Percentiles rank a stretch among this genome's conserved stretches.
These are phyloP conservation scores for Geosmithia flava DNA, from an alignment of 2,329 filamentous ascomycete species.

Conservation along the genomic window DNA sequence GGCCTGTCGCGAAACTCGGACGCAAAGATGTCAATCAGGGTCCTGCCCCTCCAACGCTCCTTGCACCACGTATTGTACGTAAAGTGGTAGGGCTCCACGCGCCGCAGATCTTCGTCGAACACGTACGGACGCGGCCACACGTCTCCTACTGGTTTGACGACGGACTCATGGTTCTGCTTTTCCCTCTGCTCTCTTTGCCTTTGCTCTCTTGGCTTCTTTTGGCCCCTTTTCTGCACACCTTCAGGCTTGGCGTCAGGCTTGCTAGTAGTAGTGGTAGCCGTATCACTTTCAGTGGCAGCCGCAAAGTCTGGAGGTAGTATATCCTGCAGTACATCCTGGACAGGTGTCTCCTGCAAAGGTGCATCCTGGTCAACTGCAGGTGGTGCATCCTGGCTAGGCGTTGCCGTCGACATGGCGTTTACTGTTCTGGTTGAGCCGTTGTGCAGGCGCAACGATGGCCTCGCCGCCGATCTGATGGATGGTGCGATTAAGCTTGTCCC, in stretches of 20 bases:
- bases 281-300: background rate
- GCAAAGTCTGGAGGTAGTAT: no score
- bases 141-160: conserved; percentile 14
- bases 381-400: no score
- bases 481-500: background rate
- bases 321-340: no score
- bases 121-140: conserved; percentile 52
- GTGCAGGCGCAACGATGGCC: conserved; percentile 19
- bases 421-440: background rate
- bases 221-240: conserved; percentile 10
- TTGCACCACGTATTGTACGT: conserved; percentile 96
- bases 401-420: background rate
- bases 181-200: background rate
- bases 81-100: conserved; percentile 77
- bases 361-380: no score
- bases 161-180: background rate
- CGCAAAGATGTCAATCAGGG: conserved; percentile 76
- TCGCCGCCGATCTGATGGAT: conserved; percentile 26
- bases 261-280: no score
- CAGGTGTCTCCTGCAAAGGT: no score
- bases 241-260: background rate
- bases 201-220: conserved; percentile 20
- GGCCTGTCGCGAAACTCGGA: conserved; percentile 87
- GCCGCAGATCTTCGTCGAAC: conserved; percentile 70
- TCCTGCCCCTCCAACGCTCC: conserved; percentile 76